Base-by-base conservation (phyloP, 768 basidiomycete species). In the Strobilomyces dryophilus region DNA sequence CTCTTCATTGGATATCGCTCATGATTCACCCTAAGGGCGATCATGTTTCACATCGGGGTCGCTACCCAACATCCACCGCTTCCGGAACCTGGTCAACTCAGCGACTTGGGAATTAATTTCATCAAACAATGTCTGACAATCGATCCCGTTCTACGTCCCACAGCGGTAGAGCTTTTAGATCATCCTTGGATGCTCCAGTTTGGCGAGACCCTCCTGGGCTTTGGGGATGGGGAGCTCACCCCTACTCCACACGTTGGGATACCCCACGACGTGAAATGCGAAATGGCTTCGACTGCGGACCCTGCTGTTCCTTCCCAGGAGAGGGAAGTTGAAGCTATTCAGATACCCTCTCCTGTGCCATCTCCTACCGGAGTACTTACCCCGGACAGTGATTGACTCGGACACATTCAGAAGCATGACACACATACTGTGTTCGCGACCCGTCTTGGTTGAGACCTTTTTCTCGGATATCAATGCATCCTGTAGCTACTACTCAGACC, bases 41-140 rank as follows among this genome's bases (percentile, higher is more conserved):
- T 98, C 73, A 98, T 98, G 95, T 98, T 95, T 77, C 94, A 95
- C 66, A 97, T 98, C 52, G 95, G 95, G 42, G 92, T 97, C 42
- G 90, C 95, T 8, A 95, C 93, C 4, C 89, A 98, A 61, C 93
- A 97, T 63, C 97, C 97, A 17, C 95, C 94, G 8, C 74, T 99
- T 14, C 97, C 97, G 4, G 94, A 98, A 60, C 80, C 89, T 8
- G 85, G 84, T 45, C 91, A 98, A 71, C 82, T 98, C 27, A 89
- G 91, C 62, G 85, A 86, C 37, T 67, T 87, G 34, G 97, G 97
- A 21, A 93, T 98, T 67, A 85, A 85, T 68, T 98, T 98, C 68
- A 95, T 97, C 73, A 87, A 89, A 54, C 83, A 85, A 62, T 98
- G 95, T 70, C 73, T 99, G 39, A 91, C 81, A 11, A 87, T 98